A percentile compares a stretch with the other conserved stretches of the same genome.
phyloP scores from a whole-genome alignment of 1,284 basidiomycete genomes.

The Sporisorium exsertum region DNA sequence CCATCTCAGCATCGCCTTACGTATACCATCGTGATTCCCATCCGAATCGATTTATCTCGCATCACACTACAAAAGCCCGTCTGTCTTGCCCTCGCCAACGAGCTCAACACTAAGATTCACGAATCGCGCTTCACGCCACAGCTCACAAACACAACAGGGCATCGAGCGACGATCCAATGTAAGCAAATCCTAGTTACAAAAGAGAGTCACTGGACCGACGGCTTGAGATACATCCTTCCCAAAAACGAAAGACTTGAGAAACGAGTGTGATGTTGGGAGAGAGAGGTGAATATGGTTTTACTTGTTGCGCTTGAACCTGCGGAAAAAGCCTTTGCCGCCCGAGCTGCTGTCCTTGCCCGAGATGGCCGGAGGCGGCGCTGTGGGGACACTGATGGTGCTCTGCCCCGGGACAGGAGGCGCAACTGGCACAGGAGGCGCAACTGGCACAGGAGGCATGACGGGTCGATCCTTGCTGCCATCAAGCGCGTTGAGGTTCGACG shows the following conservation, averaged over 20 bases:
- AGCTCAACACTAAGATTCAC: background rate
- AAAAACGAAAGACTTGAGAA: background rate
- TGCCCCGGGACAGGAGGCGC: conserved; percentile 33
- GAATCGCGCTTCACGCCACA: background rate
- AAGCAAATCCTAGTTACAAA: conserved; percentile 10
- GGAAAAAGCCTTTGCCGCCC: conserved; percentile 43
- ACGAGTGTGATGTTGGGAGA: conserved; percentile 10
- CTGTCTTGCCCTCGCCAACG: background rate
- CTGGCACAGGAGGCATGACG: conserved; percentile 45
- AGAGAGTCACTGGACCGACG: background rate
- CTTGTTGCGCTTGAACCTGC: conserved; percentile 50
- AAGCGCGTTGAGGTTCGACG: conserved; percentile 34
- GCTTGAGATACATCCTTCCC: background rate
- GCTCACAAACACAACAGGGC: background rate
- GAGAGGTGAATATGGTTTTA: conserved; percentile 5
- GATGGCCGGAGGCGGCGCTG: conserved; percentile 46
- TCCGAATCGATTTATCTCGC: background rate
- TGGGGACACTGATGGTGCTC: conserved; percentile 41
- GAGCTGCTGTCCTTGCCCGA: conserved; percentile 27
- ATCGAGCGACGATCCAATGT: background rate
- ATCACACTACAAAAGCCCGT: background rate
- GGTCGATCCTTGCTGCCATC: conserved; percentile 32
- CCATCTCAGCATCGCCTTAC: background rate
- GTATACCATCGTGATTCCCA: background rate
- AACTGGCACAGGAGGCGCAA: conserved; percentile 35